Base-by-base conservation (phyloP, 1,139 yeast genomes). In the Yamadazyma taylorii region DNA sequence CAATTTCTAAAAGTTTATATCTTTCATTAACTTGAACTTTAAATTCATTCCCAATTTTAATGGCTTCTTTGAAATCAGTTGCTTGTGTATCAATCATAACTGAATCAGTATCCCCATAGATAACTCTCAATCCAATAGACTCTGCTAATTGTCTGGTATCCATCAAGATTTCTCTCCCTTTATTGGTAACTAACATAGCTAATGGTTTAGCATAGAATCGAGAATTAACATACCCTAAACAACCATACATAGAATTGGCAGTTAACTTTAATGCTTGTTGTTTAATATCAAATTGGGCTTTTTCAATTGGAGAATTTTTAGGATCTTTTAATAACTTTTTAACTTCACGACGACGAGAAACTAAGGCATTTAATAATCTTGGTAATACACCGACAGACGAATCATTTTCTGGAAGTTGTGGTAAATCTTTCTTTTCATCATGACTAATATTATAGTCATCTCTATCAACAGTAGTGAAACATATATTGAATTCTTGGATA, bases 221-320 rank as follows among this genome's bases (percentile, higher is more conserved):
- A 17, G 97, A 89, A 52, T 85, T 78, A 9, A 85, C 85, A 60
- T 83, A 90, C 47, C 98, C 99, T 52, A 94, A 75, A 76, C 98
- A 94, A 57, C 99, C 99, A 64, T 94, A 94, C 97, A 94, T 92
- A 22, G 98, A 92, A 63, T 94, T 94, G 14, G 99, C 99, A 2
- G 98, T 94, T 55, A 94, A 74, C 60, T 94, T 94, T 56, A 94
- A 76, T 0, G 98, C 98, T 56, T 86, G 95, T 61, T 94, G 98
- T 55, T 90, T 88, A 55, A 89, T 89, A 61, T 94, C 98, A 70
- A 85, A 89, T 56, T 90, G 96, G 0, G 83, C 80, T 40, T 66
- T 75, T 48, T 85, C 87, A 39, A 73, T 69, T 0, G 79, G 69
- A 0, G 81, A 71, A 24, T 83, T 79, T 36, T 75, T 74, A 16